phyloP scores from a whole-genome alignment of 2,329 filamentous ascomycete genomes.

The Davidsoniella eucalypti region DNA sequence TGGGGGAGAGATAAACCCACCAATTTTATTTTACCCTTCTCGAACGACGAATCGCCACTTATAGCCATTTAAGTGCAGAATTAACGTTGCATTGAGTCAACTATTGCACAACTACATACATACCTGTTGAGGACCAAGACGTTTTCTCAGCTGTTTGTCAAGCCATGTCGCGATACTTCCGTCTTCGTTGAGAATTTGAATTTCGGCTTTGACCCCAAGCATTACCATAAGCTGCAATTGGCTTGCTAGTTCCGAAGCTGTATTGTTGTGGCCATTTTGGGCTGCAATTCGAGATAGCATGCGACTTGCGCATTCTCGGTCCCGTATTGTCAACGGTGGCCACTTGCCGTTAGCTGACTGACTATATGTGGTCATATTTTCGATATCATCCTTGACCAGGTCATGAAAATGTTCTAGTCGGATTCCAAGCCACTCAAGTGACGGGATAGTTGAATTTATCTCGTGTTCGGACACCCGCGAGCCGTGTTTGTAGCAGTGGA shows the following conservation, averaged over 20 bases:
- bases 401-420: conserved; percentile 25
- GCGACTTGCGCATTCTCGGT: conserved; percentile 39
- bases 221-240: conserved; percentile 61
- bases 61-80: neutral
- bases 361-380: neutral
- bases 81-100: too few relatives aligned
- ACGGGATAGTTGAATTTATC: conserved; percentile 29
- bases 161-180: conserved; percentile 36
- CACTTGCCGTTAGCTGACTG: conserved; percentile 14
- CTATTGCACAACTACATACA: too few relatives aligned
- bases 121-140: neutral
- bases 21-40: too few relatives aligned
- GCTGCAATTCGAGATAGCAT: conserved; percentile 28
- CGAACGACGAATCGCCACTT: too few relatives aligned
- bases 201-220: conserved; percentile 60
- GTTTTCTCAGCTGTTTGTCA: conserved; percentile 17
- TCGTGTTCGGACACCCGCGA: conserved; percentile 49
- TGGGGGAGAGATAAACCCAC: too few relatives aligned
- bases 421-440: conserved; percentile 49
- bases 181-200: conserved; percentile 48
- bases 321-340: conserved; percentile 31
- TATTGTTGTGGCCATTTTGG: too few relatives aligned
- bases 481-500: conserved; percentile 56
- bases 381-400: neutral
- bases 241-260: conserved; percentile 16